A percentile compares a stretch with the other conserved stretches of the same genome.
Evolutionary conservation across 495 filamentous ascomycete species (phyloP).

Genomic region (Xylaria venustula): DNA sequence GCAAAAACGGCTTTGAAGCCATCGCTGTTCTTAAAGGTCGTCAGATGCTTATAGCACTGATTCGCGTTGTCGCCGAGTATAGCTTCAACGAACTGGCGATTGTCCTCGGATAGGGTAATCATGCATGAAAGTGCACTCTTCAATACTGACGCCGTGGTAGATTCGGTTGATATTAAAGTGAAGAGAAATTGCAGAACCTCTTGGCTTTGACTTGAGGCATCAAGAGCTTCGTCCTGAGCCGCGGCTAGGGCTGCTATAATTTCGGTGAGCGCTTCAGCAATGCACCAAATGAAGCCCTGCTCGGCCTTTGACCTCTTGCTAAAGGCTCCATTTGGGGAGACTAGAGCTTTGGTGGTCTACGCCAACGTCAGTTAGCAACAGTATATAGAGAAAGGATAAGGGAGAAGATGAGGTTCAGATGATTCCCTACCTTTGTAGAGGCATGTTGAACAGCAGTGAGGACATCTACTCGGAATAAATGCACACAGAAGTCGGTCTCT

Average conservation of each 20-base stretch:
- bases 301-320: slow-evolving; percentile 46
- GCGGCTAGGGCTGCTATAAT: slow-evolving; percentile 47
- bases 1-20: slow-evolving; percentile 41
- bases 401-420: neutral
- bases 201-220: slow-evolving; percentile 45
- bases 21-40: slow-evolving; percentile 31
- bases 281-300: slow-evolving; percentile 48
- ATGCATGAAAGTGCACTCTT: slow-evolving; percentile 52
- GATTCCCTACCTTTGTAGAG: slow-evolving; percentile 44
- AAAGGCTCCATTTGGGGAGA: slow-evolving; percentile 35
- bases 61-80: slow-evolving; percentile 39
- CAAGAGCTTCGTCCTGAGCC: slow-evolving; percentile 53
- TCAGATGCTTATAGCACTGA: slow-evolving; percentile 37
- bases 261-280: slow-evolving; percentile 44
- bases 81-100: slow-evolving; percentile 40
- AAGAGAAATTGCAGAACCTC: slow-evolving; percentile 52
- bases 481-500: slow-evolving; percentile 60
- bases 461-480: slow-evolving; percentile 57
- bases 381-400: no score
- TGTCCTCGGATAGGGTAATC: slow-evolving; percentile 56
- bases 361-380: slow-evolving; percentile 16
- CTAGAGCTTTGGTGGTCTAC: slow-evolving; percentile 45
- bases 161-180: slow-evolving; percentile 36
- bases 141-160: slow-evolving; percentile 34
- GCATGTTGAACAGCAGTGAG: slow-evolving; percentile 54